Percentiles rank a stretch among this genome's conserved stretches.
Evolutionary conservation across 2,329 filamentous ascomycete species (phyloP).

Genomic region (Sporothrix globosa): DNA sequence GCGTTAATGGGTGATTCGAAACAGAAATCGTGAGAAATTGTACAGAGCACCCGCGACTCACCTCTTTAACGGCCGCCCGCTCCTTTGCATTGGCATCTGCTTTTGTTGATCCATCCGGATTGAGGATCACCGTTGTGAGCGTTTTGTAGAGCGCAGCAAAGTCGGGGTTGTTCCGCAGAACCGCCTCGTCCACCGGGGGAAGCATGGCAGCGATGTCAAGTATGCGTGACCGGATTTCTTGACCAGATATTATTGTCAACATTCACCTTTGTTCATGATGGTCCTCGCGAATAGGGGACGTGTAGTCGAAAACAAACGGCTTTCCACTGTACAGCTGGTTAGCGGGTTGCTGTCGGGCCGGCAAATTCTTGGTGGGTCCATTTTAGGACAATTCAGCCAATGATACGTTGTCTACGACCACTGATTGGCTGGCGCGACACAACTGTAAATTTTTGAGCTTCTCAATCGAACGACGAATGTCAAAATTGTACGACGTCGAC

Average conservation of each 20-base stretch:
- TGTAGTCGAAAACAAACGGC: constrained; percentile 2
- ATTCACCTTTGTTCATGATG: not conserved
- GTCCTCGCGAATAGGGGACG: not conserved
- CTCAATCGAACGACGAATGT: not conserved
- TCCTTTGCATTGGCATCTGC: constrained; percentile 55
- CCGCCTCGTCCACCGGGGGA: constrained; percentile 59
- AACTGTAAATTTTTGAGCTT: constrained; percentile 31
- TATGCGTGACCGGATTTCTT: not conserved
- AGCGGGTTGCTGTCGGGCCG: constrained; percentile 21
- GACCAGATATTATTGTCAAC: not conserved
- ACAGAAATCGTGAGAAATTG: too few species aligned
- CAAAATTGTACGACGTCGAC: not conserved
- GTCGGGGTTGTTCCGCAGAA: constrained; percentile 61
- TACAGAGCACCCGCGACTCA: constrained; percentile 39
- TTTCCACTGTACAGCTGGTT: not conserved
- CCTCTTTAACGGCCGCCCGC: constrained; percentile 54
- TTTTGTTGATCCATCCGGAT: constrained; percentile 61
- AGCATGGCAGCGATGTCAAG: constrained; percentile 49
- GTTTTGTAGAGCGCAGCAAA: constrained; percentile 63
- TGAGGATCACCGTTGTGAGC: constrained; percentile 58
- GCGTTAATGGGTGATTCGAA: not conserved
- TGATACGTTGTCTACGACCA: not conserved
- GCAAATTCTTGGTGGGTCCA: constrained; percentile 16
- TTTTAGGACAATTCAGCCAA: not conserved
- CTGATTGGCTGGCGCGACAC: not conserved